These are phyloP conservation scores for Hypholoma sublateritium DNA, from an alignment of 768 basidiomycete genomes.

Conservation along the genomic window DNA sequence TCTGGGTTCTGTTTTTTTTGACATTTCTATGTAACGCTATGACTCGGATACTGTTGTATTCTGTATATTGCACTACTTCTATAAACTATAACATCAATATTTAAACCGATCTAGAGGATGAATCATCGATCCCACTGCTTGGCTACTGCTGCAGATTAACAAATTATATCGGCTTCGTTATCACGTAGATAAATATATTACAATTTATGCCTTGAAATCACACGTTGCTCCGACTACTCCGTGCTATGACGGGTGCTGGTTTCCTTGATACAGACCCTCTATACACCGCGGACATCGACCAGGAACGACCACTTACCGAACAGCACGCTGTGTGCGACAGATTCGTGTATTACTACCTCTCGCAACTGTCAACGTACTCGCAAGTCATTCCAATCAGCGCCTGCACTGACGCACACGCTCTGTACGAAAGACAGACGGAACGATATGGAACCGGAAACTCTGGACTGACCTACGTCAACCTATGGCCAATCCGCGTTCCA, in stretches of 20 bases:
- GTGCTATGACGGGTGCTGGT: conserved; percentile 75
- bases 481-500: conserved; percentile 67
- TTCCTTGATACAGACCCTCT: conserved; percentile 75
- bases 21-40: no score
- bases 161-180: no score
- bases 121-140: no score
- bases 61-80: no score
- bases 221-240: conserved; percentile 71
- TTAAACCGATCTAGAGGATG: no score
- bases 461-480: conserved; percentile 62
- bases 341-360: conserved; percentile 77
- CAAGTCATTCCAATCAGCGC: conserved; percentile 65
- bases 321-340: conserved; percentile 61
- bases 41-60: no score
- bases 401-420: conserved; percentile 65
- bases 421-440: conserved; percentile 69
- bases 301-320: conserved; percentile 38
- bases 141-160: no score
- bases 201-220: no score
- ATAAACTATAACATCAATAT: no score
- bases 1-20: no score
- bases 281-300: conserved; percentile 48
- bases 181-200: no score
- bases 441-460: conserved; percentile 49
- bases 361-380: conserved; percentile 70